Conservation (phyloP, 1,284 basidiomycete genomes). For the Ganoderma lucidum region DNA sequence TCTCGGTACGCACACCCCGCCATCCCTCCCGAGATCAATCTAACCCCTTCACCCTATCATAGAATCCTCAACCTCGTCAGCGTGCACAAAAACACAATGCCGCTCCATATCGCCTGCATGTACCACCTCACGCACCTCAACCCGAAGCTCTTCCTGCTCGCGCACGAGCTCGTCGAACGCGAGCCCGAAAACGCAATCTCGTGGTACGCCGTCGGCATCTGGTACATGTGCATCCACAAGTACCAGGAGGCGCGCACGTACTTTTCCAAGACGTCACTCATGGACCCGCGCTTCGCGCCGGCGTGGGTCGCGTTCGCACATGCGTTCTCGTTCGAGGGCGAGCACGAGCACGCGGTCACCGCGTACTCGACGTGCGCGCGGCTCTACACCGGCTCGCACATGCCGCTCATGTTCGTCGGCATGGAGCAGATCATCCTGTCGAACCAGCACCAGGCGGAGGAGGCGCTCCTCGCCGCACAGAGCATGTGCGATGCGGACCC, state of each 20-base stretch:
- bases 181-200: slow-evolving; percentile 93
- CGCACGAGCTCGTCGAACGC: slow-evolving; percentile 93
- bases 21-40: background rate
- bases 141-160: slow-evolving; percentile 93
- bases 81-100: slow-evolving; percentile 87
- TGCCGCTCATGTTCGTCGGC: slow-evolving; percentile 95
- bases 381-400: slow-evolving; percentile 93
- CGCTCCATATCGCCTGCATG: slow-evolving; percentile 97
- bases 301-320: slow-evolving; percentile 99
- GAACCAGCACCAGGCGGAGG: slow-evolving; percentile 84
- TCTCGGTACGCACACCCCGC: slow-evolving; percentile 59
- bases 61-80: slow-evolving; percentile 86
- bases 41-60: slow-evolving; percentile 10
- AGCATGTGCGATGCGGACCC: slow-evolving; percentile 89
- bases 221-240: slow-evolving; percentile 90
- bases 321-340: slow-evolving; percentile 96
- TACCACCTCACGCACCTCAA: slow-evolving; percentile 92
- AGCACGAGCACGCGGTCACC: slow-evolving; percentile 98
- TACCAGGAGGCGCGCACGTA: slow-evolving; percentile 92
- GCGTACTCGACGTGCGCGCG: slow-evolving; percentile 97
- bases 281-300: slow-evolving; percentile 95
- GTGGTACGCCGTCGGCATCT: slow-evolving; percentile 99
- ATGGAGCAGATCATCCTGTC: slow-evolving; percentile 97
- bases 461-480: slow-evolving; percentile 86
- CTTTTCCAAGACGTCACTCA: slow-evolving; percentile 96